phyloP scores from a whole-genome alignment of 208 protist species.

The Borovskyia barvae region DNA sequence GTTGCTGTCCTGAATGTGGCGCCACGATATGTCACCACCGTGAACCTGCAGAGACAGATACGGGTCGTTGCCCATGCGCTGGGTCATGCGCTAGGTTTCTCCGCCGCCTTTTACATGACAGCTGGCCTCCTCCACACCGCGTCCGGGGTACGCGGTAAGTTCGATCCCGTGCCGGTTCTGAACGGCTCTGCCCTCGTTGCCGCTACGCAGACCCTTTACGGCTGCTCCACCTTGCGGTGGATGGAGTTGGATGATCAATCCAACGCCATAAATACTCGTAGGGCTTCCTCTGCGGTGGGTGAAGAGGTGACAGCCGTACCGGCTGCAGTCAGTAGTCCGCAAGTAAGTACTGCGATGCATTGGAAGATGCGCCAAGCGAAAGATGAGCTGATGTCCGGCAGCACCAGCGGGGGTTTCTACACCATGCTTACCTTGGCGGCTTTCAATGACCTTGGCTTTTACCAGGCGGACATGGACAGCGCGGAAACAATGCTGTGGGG shows the following conservation, averaged over 20 bases:
- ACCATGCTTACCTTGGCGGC: constrained; percentile 75
- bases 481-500: constrained; percentile 77
- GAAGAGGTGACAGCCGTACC: constrained; percentile 31
- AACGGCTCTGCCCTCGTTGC: constrained; percentile 26
- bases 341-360: constrained; percentile 65
- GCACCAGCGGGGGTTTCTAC: constrained; percentile 31
- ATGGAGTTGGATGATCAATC: constrained; percentile 88
- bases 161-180: constrained; percentile 17
- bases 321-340: too few species aligned
- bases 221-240: constrained; percentile 44
- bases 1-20: constrained; percentile 55
- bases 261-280: too few species aligned
- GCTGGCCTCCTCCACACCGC: constrained; percentile 2
- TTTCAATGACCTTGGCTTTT: constrained; percentile 83
- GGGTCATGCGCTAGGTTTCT: constrained; percentile 86
- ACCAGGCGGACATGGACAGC: constrained; percentile 63
- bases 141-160: constrained; percentile 38
- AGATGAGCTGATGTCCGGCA: constrained; percentile 84
- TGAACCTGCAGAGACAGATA: background rate
- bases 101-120: constrained; percentile 4
- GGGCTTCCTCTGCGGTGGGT: too few species aligned
- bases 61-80: constrained; percentile 72
- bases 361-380: constrained; percentile 78
- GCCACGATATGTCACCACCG: constrained; percentile 20
- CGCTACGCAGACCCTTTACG: constrained; percentile 55